phyloP scores from a whole-genome alignment of 1,284 basidiomycete genomes.

The Rhodotorula glutinis region DNA sequence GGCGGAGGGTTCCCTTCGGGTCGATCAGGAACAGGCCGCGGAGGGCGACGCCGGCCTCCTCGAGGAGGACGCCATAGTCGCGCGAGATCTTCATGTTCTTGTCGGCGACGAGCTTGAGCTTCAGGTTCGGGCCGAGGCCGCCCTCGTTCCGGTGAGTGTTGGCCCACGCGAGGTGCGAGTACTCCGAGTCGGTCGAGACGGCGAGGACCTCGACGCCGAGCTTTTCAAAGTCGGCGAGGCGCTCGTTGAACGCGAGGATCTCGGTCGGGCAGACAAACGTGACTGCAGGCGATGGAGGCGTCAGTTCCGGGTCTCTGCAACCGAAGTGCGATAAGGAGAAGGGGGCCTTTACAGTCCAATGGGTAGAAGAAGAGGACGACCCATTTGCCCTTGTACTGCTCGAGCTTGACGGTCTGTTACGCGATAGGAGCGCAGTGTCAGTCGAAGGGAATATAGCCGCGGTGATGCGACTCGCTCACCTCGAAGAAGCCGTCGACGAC shows the following conservation, averaged over 20 bases:
- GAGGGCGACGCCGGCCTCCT: conserved; percentile 78
- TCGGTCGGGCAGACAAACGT: conserved; percentile 77
- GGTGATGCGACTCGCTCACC: conserved; percentile 2
- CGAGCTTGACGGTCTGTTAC: conserved; percentile 62
- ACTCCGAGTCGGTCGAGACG: conserved; percentile 79
- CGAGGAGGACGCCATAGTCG: conserved; percentile 79
- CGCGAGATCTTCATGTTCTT: conserved; percentile 51
- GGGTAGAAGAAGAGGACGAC: conserved; percentile 48
- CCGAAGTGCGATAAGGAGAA: too few relatives aligned
- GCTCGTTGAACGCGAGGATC: conserved; percentile 86
- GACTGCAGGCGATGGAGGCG: conserved; percentile 19
- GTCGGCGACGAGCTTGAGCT: conserved; percentile 68
- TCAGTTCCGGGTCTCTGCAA: too few relatives aligned
- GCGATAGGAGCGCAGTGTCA: background rate
- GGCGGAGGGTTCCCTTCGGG: conserved; percentile 74
- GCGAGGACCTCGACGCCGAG: conserved; percentile 68
- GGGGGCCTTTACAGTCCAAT: conserved; percentile 34
- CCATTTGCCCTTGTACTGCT: conserved; percentile 78
- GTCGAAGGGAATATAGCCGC: too few relatives aligned
- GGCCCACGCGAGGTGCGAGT: conserved; percentile 82
- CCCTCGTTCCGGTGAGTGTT: conserved; percentile 63
- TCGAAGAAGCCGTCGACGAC: conserved; percentile 61
- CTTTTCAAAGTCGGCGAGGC: conserved; percentile 66
- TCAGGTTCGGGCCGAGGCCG: conserved; percentile 79
- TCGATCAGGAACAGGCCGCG: conserved; percentile 86